Base-by-base conservation (phyloP, 768 basidiomycete genomes). In the Mycena latifolia region DNA sequence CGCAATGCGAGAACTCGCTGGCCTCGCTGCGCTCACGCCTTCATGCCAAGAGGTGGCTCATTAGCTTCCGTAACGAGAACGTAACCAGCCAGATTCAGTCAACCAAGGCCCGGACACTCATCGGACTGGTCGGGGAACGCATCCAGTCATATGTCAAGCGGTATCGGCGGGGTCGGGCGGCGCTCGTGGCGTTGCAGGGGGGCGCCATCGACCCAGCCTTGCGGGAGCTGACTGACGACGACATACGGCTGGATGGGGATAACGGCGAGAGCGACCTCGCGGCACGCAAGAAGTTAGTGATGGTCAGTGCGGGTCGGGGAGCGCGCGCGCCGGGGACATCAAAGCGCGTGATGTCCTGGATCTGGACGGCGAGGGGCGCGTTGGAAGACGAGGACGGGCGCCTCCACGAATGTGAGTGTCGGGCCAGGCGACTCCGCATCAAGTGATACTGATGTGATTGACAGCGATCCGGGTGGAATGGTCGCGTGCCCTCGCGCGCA, bases 291-390 rank as follows among this genome's bases (percentile, higher is more conserved):
- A 51, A 57, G 55, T 27, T 64, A 11, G 47, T 33, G 11, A 54
- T 54, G 35, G 24, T 54, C 5, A 18, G 24, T 3, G 33, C 35
- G n/a, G 22, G 55, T 2, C 55, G 46, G 12, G 63, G 63, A 10
- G 37, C 48, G 6, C 45, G 47, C 9, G 24, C 18, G 28, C 24
- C 52, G 55, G 52, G 55, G 18, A 29, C 27, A 11, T 56, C 43
- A 8, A 57, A 45, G 14, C 12, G 37, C 0, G 0, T 33, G 0
- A 63, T 67, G 61, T 68, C 66, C 0, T 68, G 69, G 69, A 70
- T 65, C 2, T 62, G 63, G 60, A 55, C 46, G 4, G 50, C 24
- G 1, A 47, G 20, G 25, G 59, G 57, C 31, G 48, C 18, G 0
- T 15, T 56, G 10, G 55, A 58, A 0, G 54, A 60, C 29, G 28